Evolutionary conservation across 352 stramenopile species (phyloP), one percentile per base, ranked within the genome.

Genomic region (Phytophthora fragariaefolia): DNA sequence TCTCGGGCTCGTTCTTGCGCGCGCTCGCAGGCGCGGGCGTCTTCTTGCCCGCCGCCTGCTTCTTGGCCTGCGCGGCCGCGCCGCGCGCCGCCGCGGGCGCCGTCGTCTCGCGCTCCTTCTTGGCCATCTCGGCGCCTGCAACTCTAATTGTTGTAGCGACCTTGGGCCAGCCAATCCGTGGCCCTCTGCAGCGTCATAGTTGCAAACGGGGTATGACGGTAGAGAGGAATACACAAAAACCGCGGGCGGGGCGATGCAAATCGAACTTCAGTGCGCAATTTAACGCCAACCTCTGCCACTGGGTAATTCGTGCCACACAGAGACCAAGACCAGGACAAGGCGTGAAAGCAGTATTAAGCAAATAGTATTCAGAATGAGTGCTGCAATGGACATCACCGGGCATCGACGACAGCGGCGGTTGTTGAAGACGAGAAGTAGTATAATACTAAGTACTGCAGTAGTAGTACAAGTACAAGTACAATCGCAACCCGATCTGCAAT

Each of bases 391-490:
- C n/a, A n/a, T n/a, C n/a, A n/a, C n/a, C n/a, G n/a, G n/a, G n/a
- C n/a, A n/a, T n/a, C n/a, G n/a, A n/a, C n/a, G n/a, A n/a, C n/a
- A n/a, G n/a, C n/a, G n/a, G n/a, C n/a, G n/a, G n/a, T n/a, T n/a
- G n/a, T n/a, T n/a, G n/a, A n/a, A n/a, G n/a, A n/a, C n/a, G n/a
- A n/a, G n/a, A n/a, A n/a, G n/a, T n/a, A n/a, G n/a, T n/a, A n/a
- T n/a, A n/a, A n/a, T n/a, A n/a, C n/a, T n/a, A n/a, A n/a, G n/a
- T n/a, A n/a, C n/a, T n/a, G n/a, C n/a, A n/a, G n/a, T n/a, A n/a
- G n/a, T n/a, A 79, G 60, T 76, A 53, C 47, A 63, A 83, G 56
- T 87, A 74, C 66, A 63, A 88, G 36, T 73, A 76, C 32, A 74
- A 85, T 15, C 76, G 79, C 38, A 68, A 64, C 50, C 76, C 79